Conservation (phyloP, 2,329 filamentous ascomycete genomes). For the Xylariales sp. region DNA sequence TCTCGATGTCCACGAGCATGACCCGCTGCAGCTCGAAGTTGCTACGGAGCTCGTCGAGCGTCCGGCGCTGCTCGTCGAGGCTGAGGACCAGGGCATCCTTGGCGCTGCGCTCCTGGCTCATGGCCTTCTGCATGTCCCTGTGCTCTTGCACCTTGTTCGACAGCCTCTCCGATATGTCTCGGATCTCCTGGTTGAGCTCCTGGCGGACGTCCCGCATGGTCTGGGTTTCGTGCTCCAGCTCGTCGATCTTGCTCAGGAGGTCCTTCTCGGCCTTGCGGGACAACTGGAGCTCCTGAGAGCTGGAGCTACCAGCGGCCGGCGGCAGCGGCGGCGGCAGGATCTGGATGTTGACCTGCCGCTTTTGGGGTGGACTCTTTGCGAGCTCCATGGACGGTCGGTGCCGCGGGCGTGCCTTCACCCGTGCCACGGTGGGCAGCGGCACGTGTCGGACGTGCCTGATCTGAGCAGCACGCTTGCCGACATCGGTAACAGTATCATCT, state of each 20-base stretch:
- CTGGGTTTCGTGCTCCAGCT: slow-evolving; percentile 28
- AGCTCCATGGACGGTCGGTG: slow-evolving; percentile 16
- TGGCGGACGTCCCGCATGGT: slow-evolving; percentile 23
- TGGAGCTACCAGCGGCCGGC: slow-evolving; percentile 8
- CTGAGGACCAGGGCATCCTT: slow-evolving; percentile 27
- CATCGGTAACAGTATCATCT: slow-evolving; percentile 16
- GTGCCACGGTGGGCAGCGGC: slow-evolving; percentile 14
- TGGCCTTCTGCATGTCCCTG: slow-evolving; percentile 21
- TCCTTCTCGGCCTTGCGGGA: slow-evolving; percentile 20
- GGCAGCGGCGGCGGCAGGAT: slow-evolving; percentile 19
- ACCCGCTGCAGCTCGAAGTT: slow-evolving; percentile 27
- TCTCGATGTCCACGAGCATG: slow-evolving; percentile 24
- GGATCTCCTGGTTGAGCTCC: slow-evolving; percentile 24
- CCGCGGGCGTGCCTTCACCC: slow-evolving; percentile 19
- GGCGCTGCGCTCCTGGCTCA: slow-evolving; percentile 23
- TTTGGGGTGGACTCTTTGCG: slow-evolving; percentile 19
- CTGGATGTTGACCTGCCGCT: slow-evolving; percentile 25
- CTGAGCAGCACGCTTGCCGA: slow-evolving; percentile 13
- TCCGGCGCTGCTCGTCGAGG: slow-evolving; percentile 28
- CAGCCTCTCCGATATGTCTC: slow-evolving; percentile 23
- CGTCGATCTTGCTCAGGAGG: slow-evolving; percentile 28
- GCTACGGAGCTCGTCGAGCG: slow-evolving; percentile 28
- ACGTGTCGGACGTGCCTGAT: slow-evolving; percentile 24
- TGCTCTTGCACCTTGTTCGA: slow-evolving; percentile 21
- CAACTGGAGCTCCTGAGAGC: slow-evolving; percentile 21